Evolutionary conservation across 805 yeast species (phyloP).

Genomic region (Wickerhamiella spandovensis): DNA sequence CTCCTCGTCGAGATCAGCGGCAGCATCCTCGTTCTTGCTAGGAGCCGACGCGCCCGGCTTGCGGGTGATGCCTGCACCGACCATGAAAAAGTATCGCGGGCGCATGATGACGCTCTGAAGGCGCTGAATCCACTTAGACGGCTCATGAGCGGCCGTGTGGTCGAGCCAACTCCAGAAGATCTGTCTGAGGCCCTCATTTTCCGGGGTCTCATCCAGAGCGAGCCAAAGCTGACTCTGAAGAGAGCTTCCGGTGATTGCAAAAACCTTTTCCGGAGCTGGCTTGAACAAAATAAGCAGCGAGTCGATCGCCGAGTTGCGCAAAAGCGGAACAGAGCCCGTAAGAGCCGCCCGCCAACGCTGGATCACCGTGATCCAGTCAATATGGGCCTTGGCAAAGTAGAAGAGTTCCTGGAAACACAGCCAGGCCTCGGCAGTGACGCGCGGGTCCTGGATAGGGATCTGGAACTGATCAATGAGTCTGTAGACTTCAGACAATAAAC

Average conservation of each 20-base stretch:
- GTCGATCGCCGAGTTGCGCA: constrained; percentile 2
- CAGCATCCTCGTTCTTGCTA: constrained; percentile 28
- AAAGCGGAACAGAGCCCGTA: not conserved
- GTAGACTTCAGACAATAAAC: constrained; percentile 12
- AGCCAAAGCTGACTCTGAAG: constrained; percentile 50
- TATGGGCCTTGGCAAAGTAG: constrained; percentile 12
- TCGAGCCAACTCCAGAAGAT: constrained; percentile 51
- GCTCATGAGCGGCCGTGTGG: constrained; percentile 31
- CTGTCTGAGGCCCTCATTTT: constrained; percentile 31
- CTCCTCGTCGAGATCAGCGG: constrained; percentile 33
- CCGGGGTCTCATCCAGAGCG: constrained; percentile 34
- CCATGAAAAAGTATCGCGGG: constrained; percentile 11
- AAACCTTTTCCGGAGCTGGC: constrained; percentile 35
- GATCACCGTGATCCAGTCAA: constrained; percentile 6
- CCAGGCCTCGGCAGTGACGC: constrained; percentile 17
- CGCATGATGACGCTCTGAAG: constrained; percentile 31
- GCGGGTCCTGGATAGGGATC: constrained; percentile 24
- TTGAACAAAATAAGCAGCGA: constrained; percentile 41
- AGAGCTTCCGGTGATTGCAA: constrained; percentile 28
- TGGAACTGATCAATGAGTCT: constrained; percentile 26
- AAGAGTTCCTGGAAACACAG: constrained; percentile 16
- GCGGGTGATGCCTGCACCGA: not conserved
- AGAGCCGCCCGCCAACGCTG: constrained; percentile 12
- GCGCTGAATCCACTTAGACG: constrained; percentile 43
- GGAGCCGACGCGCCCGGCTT: constrained; percentile 27